phyloP scores from a whole-genome alignment of 192 early-diverging fungal species.

The Entomortierella chlamydospora region DNA sequence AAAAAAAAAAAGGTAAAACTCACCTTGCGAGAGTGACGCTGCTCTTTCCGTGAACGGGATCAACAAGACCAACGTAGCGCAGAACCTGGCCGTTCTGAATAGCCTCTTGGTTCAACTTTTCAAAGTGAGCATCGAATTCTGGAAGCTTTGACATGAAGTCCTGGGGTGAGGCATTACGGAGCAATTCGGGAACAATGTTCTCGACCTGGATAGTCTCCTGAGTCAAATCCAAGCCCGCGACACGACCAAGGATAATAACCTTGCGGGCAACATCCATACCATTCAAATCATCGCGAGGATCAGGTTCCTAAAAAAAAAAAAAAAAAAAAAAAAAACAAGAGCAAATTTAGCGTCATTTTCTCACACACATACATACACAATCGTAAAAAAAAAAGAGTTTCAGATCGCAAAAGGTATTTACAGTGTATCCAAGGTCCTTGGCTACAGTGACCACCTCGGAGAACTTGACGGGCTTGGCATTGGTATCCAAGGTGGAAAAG shows the following conservation, averaged over 20 bases:
- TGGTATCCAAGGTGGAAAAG: slow-evolving; percentile 77
- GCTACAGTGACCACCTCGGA: slow-evolving; percentile 91
- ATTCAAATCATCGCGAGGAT: slow-evolving; percentile 98
- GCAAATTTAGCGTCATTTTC: too few species aligned
- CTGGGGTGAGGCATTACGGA: slow-evolving; percentile 75
- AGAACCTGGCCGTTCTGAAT: slow-evolving; percentile 78
- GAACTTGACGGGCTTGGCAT: slow-evolving; percentile 73
- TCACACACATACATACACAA: too few species aligned
- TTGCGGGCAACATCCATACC: slow-evolving; percentile 99
- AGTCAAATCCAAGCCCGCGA: slow-evolving; percentile 84
- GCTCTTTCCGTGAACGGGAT: slow-evolving; percentile 73
- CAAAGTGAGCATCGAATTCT: slow-evolving; percentile 88
- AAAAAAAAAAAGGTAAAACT: slow-evolving; percentile 17
- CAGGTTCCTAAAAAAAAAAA: slow-evolving; percentile 79
- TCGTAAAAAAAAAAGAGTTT: slow-evolving; percentile 2
- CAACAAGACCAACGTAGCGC: slow-evolving; percentile 93
- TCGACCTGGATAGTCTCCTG: slow-evolving; percentile 87
- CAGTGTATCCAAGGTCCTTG: slow-evolving; percentile 94
- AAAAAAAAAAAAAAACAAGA: slow-evolving; percentile 8
- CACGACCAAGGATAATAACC: slow-evolving; percentile 88
- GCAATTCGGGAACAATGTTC: slow-evolving; percentile 94
- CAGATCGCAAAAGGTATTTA: slow-evolving; percentile 31
- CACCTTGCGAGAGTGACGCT: slow-evolving; percentile 83
- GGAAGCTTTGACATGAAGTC: slow-evolving; percentile 91
- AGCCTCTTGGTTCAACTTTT: slow-evolving; percentile 83